phyloP scores from a whole-genome alignment of 495 filamentous ascomycete species.

The Aspergillus homomorphus region DNA sequence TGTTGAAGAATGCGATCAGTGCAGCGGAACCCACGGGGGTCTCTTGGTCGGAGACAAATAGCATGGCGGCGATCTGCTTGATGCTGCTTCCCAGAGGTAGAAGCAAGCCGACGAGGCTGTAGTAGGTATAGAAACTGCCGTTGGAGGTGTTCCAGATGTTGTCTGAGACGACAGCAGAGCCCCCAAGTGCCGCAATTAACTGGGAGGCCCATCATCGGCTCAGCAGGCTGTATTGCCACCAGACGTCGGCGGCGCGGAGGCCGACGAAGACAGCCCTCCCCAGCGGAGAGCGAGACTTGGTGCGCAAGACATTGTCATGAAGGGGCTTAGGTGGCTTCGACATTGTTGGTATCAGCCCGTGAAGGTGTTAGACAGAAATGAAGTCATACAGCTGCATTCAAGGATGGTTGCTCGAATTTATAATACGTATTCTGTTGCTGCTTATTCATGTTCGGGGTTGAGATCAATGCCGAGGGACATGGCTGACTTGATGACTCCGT shows the following conservation, averaged over 20 bases:
- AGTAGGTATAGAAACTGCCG: constrained; percentile 51
- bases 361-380: no score
- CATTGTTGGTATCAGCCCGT: background rate
- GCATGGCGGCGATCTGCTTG: constrained; percentile 51
- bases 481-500: background rate
- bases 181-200: constrained; percentile 18
- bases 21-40: constrained; percentile 28
- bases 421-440: background rate
- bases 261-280: constrained; percentile 55
- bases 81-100: constrained; percentile 48
- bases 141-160: no score
- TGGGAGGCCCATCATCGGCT: constrained; percentile 19
- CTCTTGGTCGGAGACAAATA: constrained; percentile 39
- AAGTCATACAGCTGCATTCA: no score
- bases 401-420: no score
- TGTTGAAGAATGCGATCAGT: constrained; percentile 42
- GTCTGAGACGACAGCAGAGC: constrained; percentile 9
- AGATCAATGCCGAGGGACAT: background rate
- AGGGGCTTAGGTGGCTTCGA: constrained; percentile 4
- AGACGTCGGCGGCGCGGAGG: constrained; percentile 53
- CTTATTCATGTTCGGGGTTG: background rate
- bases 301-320: constrained; percentile 20
- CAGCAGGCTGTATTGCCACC: constrained; percentile 56
- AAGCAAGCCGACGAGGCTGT: constrained; percentile 53
- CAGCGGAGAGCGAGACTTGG: constrained; percentile 39